Conservation (phyloP, 257 asterid species). For the Osmanthus fragrans region DNA sequence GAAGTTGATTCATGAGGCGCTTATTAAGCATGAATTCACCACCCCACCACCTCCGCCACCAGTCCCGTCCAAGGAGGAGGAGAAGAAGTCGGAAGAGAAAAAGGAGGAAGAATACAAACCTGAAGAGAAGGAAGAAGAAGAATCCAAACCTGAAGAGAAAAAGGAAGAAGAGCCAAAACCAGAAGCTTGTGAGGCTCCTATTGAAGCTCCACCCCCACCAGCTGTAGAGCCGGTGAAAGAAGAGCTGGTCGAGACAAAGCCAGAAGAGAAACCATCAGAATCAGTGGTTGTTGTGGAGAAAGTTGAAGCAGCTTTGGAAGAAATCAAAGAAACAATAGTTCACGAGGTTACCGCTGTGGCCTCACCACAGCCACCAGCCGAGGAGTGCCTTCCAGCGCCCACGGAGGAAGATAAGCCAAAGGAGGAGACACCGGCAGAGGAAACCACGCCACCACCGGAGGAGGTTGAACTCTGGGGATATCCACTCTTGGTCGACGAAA, state of each 20-base stretch:
- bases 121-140: not conserved
- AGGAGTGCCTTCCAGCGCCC: conserved; percentile 37
- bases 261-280: conserved; percentile 21
- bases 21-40: conserved; percentile 76
- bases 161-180: conserved; percentile 17
- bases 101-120: conserved; percentile 30
- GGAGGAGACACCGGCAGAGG: conserved; percentile 25
- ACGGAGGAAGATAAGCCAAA: conserved; percentile 38
- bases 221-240: conserved; percentile 13
- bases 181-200: conserved; percentile 17
- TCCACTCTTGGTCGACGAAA: conserved; percentile 69
- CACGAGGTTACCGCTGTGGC: conserved; percentile 57
- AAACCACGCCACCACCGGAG: conserved; percentile 51
- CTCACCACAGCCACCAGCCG: conserved; percentile 42
- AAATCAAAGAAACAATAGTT: conserved; percentile 65
- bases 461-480: conserved; percentile 86
- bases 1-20: conserved; percentile 64
- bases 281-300: conserved; percentile 26
- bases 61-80: conserved; percentile 29
- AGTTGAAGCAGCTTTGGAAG: conserved; percentile 36
- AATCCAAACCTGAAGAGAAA: conserved; percentile 8
- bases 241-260: not conserved
- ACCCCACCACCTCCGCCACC: conserved; percentile 60
- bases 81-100: not conserved
- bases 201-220: conserved; percentile 13